phyloP scores from a whole-genome alignment of 176 grass and related monocot species.

The Cocos nucifera region DNA sequence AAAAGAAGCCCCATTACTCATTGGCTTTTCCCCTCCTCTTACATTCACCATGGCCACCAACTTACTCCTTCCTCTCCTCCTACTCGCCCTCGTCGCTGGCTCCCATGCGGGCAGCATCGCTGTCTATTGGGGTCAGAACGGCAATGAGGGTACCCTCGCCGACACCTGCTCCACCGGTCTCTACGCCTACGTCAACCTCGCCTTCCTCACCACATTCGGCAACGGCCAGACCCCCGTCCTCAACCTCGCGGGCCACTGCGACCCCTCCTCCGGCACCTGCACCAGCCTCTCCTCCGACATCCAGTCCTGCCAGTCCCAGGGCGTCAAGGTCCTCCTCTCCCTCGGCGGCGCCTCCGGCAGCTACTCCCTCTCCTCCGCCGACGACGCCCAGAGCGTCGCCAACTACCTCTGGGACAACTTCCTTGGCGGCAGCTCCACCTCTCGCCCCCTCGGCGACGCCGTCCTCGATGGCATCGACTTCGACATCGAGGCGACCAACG shows the following conservation, averaged over 20 bases:
- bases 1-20: too few species aligned
- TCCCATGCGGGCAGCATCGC: conserved; percentile 45
- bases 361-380: conserved; percentile 35
- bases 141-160: conserved; percentile 43
- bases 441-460: conserved; percentile 44
- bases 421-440: conserved; percentile 26
- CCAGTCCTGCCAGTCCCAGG: conserved; percentile 30
- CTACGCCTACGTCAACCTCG: conserved; percentile 29
- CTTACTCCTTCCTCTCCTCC: conserved; percentile 27
- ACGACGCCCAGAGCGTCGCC: conserved; percentile 49
- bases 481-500: conserved; percentile 37
- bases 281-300: conserved; percentile 29
- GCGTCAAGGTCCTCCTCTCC: conserved; percentile 55
- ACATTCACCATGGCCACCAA: conserved; percentile 1
- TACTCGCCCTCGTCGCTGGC: conserved; percentile 18
- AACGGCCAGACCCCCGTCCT: conserved; percentile 37
- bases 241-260: conserved; percentile 58
- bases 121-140: conserved; percentile 77
- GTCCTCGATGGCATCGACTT: conserved; percentile 71
- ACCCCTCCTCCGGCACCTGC: conserved; percentile 25
- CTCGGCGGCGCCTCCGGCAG: conserved; percentile 31
- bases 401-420: conserved; percentile 65
- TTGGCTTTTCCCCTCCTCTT: too few species aligned
- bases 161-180: conserved; percentile 41
- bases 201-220: conserved; percentile 67